Base-by-base conservation (phyloP, 2,329 filamentous ascomycete species). In the Fusarium protoensiforme region DNA sequence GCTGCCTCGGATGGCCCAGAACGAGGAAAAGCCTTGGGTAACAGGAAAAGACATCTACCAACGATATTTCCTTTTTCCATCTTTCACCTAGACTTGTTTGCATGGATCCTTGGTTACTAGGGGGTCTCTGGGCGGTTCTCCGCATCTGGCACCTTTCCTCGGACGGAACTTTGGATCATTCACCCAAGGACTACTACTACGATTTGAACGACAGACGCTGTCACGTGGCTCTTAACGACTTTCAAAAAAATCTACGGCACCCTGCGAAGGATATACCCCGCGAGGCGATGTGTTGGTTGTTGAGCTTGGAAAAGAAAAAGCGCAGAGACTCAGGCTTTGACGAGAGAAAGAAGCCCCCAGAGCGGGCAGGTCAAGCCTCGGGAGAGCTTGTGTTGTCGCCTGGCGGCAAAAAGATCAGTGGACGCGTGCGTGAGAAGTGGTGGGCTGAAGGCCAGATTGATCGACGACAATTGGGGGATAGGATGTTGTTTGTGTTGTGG, bases 251-350 rank as follows among this genome's bases (percentile, higher is more conserved):
- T 78, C 75, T 75, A 80, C 75, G 80, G 79, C 81, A 81, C 80
- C 69, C 80, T 80, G 81, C 80, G 81, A 83, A 81, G 81, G 81
- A 83, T 83, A 83, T 83, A 83, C 81, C 81, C 81, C 79, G 78
- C 77, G 81, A 82, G 78, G 79, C 80, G 75, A 76, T 80, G 77
- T 80, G 80, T 79, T 74, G 72, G 80, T 81, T 80, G 80, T 79
- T 78, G 80, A 81, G 80, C 78, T 81, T 75, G 75, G 74, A 78
- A 74, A 72, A 74, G 68, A 74, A 74, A 74, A 75, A 73, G 74
- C 79, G 76, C 72, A 75, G 76, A 77, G 75, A 76, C 71, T 69
- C 75, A 70, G 75, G 69, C 62, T 75, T 77, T 71, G 69, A 69
- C 75, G 58, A 68, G 65, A 69, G 70, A 74, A 67, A 71, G 69